A percentile compares a stretch with the other conserved stretches of the same genome.
phyloP scores from a whole-genome alignment of 164 flowering plant genomes.

The Tinospora cordifolia region DNA sequence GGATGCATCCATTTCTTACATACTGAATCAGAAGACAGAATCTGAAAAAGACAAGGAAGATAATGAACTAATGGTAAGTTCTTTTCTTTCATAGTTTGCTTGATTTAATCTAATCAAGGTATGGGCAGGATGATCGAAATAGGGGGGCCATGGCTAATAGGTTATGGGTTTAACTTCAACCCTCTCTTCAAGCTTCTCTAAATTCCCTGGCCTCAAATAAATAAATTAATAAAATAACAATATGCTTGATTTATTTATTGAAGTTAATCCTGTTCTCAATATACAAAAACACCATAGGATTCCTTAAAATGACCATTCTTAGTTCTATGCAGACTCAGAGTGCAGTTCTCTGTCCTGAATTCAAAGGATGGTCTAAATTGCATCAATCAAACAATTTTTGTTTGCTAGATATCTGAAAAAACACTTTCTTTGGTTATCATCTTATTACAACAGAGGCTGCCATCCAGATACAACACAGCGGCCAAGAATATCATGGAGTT shows the following conservation, averaged over 20 bases:
- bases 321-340: too few relatives aligned
- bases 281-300: background rate
- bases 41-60: conserved; percentile 34
- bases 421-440: background rate
- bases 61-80: conserved; percentile 46
- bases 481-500: conserved; percentile 33
- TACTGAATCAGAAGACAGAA: conserved; percentile 44
- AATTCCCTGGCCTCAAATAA: too few relatives aligned
- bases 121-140: too few relatives aligned
- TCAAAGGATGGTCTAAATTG: background rate
- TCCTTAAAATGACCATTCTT: too few relatives aligned
- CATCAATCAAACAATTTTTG: background rate
- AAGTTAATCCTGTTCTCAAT: background rate
- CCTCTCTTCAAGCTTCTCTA: too few relatives aligned
- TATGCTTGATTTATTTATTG: background rate
- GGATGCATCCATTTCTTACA: conserved; percentile 57
- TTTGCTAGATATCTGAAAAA: background rate
- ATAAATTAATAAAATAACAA: too few relatives aligned
- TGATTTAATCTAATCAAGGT: too few relatives aligned
- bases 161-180: too few relatives aligned
- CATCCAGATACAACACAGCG: conserved; percentile 31
- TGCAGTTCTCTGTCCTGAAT: too few relatives aligned
- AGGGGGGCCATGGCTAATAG: too few relatives aligned
- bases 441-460: conserved; percentile 30
- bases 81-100: background rate